Evolutionary conservation across 2,329 filamentous ascomycete genomes (phyloP).

Genomic region (Neoascochyta sp.): DNA sequence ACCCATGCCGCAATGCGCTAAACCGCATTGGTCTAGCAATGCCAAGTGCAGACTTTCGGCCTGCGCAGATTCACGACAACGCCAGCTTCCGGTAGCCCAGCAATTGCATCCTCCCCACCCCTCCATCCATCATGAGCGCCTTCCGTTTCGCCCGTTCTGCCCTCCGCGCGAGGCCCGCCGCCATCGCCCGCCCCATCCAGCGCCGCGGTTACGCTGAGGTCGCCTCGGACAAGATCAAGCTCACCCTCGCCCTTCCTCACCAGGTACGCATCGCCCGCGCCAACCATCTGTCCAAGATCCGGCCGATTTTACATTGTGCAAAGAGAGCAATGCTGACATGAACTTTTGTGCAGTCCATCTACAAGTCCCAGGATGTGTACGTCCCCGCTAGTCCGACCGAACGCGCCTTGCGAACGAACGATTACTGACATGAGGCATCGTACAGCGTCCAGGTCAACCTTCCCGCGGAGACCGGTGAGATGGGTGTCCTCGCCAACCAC

Average conservation of each 20-base stretch:
- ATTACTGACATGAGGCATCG: conserved; percentile 27
- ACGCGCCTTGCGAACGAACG: conserved; percentile 15
- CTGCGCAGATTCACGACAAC: conserved; percentile 20
- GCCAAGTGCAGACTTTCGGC: conserved; percentile 27
- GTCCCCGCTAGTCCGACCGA: conserved; percentile 40
- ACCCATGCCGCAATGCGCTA: conserved; percentile 5
- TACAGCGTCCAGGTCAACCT: conserved; percentile 95
- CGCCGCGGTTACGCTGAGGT: conserved; percentile 78
- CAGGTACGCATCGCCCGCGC: conserved; percentile 65
- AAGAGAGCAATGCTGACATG: conserved; percentile 21
- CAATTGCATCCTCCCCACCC: conserved; percentile 39
- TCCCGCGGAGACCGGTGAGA: conserved; percentile 94
- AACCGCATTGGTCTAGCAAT: conserved; percentile 14
- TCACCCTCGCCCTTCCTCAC: conserved; percentile 95
- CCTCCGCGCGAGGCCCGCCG: conserved; percentile 72
- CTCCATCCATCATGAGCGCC: conserved; percentile 71
- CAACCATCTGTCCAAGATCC: conserved; percentile 5
- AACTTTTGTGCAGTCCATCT: conserved; percentile 54
- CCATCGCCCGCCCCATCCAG: conserved; percentile 71
- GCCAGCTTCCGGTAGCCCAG: conserved; percentile 30
- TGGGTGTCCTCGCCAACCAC: conserved; percentile 99
- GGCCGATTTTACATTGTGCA: conserved; percentile 1
- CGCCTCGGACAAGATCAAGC: conserved; percentile 71
- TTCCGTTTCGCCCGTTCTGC: conserved; percentile 88
- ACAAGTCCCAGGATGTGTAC: conserved; percentile 68